These are phyloP conservation scores for Microstegium vimineum DNA, from an alignment of 176 grass and related monocot species.

Conservation along the genomic window DNA sequence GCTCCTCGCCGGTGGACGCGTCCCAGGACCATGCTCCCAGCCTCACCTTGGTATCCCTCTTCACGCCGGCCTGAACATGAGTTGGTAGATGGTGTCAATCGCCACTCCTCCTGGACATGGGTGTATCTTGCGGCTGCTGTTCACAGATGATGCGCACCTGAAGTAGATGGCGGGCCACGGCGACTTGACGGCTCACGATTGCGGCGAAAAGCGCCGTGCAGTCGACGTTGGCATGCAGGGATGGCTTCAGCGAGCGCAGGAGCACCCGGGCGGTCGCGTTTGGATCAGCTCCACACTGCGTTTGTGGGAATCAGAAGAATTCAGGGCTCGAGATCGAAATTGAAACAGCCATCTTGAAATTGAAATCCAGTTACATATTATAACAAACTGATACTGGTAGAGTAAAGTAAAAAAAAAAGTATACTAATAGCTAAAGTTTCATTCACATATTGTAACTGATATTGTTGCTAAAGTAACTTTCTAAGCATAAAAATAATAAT, in stretches of 20 bases:
- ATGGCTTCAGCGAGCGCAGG: conserved; percentile 81
- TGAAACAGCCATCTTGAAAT: not conserved
- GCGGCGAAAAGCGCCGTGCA: conserved; percentile 82
- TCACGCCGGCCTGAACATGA: conserved; percentile 53
- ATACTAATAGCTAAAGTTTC: too few relatives aligned
- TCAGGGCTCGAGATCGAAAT: not conserved
- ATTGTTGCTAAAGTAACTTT: not conserved
- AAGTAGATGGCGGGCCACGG: conserved; percentile 68
- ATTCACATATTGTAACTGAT: not conserved
- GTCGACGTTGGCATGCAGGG: conserved; percentile 80
- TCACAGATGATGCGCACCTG: conserved; percentile 39
- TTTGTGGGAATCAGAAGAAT: not conserved
- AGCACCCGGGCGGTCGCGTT: conserved; percentile 74
- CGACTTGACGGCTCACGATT: conserved; percentile 75
- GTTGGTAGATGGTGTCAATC: not conserved
- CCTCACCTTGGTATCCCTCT: conserved; percentile 68
- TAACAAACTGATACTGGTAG: not conserved
- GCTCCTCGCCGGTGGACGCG: conserved; percentile 70
- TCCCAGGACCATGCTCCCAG: conserved; percentile 97
- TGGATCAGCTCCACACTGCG: conserved; percentile 77
- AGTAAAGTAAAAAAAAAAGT: too few relatives aligned
- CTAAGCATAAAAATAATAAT: not conserved
- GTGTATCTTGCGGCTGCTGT: too few relatives aligned
- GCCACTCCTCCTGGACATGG: not conserved
- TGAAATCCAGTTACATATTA: not conserved